These are phyloP conservation scores for Trebouxia sp. DNA, from an alignment of 139 green algal species.

Conservation along the genomic window DNA sequence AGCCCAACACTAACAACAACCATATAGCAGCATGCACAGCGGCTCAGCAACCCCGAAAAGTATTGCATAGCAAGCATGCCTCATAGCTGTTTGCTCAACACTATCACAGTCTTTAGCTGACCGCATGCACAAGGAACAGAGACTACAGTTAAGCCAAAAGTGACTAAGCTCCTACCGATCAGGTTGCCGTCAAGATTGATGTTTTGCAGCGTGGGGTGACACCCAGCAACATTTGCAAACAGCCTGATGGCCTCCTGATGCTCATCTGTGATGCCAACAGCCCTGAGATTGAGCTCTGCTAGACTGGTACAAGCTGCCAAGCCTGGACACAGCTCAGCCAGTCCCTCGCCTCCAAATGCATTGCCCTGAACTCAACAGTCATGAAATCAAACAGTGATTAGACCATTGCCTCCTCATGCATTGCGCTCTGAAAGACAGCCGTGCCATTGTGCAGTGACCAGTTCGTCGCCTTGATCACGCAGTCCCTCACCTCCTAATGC, in stretches of 20 bases:
- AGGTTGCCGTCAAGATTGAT: conserved; percentile 14
- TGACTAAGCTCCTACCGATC: not conserved
- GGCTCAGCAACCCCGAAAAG: too few species aligned
- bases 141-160: too few species aligned
- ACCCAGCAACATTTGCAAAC: not conserved
- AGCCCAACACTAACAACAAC: too few species aligned
- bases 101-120: too few species aligned
- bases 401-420: not conserved
- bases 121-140: too few species aligned
- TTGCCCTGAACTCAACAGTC: conserved; percentile 1
- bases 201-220: not conserved
- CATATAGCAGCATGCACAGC: too few species aligned
- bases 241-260: not conserved
- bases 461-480: not conserved
- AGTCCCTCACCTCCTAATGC: not conserved
- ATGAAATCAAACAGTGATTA: too few species aligned
- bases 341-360: not conserved
- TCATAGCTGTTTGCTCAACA: too few species aligned
- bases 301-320: conserved; percentile 1
- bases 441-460: not conserved
- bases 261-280: conserved; percentile 8
- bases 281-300: not conserved
- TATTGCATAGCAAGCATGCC: too few species aligned
- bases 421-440: not conserved
- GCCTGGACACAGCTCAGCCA: not conserved